A percentile compares a stretch with the other conserved stretches of the same genome.
Conservation (phyloP, 805 yeast genomes). For the Vanderwaltozyma verrucispora region DNA sequence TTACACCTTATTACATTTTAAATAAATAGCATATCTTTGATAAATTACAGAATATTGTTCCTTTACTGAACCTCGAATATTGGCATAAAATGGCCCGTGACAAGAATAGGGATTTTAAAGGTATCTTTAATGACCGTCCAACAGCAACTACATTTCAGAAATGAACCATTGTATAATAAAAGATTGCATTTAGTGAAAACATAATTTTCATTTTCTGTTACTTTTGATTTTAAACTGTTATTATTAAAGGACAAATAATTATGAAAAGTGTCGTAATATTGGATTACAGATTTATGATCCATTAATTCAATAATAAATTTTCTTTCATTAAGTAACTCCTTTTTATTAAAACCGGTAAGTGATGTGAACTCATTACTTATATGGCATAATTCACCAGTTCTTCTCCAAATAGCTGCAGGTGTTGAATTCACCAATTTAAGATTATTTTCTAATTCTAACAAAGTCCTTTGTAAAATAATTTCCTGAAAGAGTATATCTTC, state of each 20-base stretch:
- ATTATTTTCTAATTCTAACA: constrained; percentile 46
- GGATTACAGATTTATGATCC: constrained; percentile 68
- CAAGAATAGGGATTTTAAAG: constrained; percentile 75
- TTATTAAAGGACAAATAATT: constrained; percentile 37
- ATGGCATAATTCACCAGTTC: constrained; percentile 78
- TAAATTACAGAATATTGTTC: background rate
- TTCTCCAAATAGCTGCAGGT: constrained; percentile 77
- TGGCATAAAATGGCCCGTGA: constrained; percentile 74
- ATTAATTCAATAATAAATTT: constrained; percentile 69
- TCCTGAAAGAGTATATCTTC: constrained; percentile 59
- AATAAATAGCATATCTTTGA: too few species aligned
- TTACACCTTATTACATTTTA: too few species aligned
- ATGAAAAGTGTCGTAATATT: constrained; percentile 64
- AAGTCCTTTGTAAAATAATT: constrained; percentile 44
- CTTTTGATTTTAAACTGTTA: constrained; percentile 1
- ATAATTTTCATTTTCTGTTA: constrained; percentile 9
- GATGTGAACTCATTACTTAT: constrained; percentile 65
- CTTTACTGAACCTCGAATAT: constrained; percentile 28
- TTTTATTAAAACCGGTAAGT: constrained; percentile 52
- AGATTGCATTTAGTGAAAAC: constrained; percentile 31
- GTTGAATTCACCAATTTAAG: constrained; percentile 44
- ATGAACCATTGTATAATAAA: constrained; percentile 29
- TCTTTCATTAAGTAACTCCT: constrained; percentile 47
- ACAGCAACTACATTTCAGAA: constrained; percentile 60
- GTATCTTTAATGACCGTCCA: constrained; percentile 82